phyloP scores from a whole-genome alignment of 257 asterid genomes.

The Echium plantagineum region DNA sequence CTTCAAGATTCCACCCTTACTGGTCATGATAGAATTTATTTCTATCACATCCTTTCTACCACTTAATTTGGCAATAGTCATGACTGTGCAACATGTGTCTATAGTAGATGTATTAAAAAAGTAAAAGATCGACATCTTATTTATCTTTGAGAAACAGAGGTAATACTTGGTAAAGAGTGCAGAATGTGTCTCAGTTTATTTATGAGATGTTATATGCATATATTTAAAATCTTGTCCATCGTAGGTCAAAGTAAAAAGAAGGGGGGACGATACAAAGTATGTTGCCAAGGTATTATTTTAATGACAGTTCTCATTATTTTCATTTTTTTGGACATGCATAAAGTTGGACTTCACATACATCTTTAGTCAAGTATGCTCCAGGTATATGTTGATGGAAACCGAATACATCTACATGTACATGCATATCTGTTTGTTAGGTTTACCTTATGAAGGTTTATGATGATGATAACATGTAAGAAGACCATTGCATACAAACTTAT shows the following conservation, averaged over 20 bases:
- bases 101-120: too few relatives aligned
- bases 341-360: neutral
- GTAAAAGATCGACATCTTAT: too few relatives aligned
- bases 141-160: too few relatives aligned
- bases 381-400: neutral
- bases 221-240: constrained; percentile 17
- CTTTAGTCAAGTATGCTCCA: neutral
- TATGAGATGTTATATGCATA: constrained; percentile 10
- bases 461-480: neutral
- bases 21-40: too few relatives aligned
- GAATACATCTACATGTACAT: neutral
- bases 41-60: too few relatives aligned
- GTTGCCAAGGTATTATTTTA: constrained; percentile 66
- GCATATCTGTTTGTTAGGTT: too few relatives aligned
- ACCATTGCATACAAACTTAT: neutral
- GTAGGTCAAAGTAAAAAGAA: constrained; percentile 84
- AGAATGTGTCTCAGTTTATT: neutral
- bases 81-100: too few relatives aligned
- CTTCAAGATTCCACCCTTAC: too few relatives aligned
- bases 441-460: neutral
- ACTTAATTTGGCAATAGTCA: too few relatives aligned
- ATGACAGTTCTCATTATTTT: neutral
- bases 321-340: neutral
- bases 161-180: neutral
- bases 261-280: constrained; percentile 84